These are phyloP conservation scores for Dactylellina cionopaga DNA, from an alignment of 2,329 filamentous ascomycete species.

Conservation along the genomic window DNA sequence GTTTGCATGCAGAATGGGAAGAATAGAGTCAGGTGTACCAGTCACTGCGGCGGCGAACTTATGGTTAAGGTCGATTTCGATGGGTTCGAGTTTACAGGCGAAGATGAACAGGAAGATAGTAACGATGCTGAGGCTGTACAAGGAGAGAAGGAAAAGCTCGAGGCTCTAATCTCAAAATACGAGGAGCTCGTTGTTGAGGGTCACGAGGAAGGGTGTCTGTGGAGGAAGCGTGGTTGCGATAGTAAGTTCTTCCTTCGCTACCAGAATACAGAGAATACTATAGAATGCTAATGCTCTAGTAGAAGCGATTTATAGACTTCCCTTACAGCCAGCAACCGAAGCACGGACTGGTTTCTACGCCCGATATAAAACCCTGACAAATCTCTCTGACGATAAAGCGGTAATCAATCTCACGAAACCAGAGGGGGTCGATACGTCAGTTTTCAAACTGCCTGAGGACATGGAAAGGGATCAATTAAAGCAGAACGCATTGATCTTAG, in stretches of 20 bases:
- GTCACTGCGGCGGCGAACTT: conserved; percentile 83
- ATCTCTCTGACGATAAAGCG: conserved; percentile 67
- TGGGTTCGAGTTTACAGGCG: conserved; percentile 71
- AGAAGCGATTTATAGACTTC: conserved; percentile 72
- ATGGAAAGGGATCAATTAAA: conserved; percentile 62
- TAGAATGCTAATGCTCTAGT: conserved; percentile 51
- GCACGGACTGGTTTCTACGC: conserved; percentile 60
- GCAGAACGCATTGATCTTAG: conserved; percentile 73
- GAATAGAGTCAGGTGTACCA: conserved; percentile 77
- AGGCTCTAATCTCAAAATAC: conserved; percentile 80
- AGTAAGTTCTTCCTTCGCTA: conserved; percentile 66
- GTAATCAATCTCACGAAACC: conserved; percentile 58
- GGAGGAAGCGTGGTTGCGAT: conserved; percentile 88
- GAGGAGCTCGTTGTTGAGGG: conserved; percentile 75
- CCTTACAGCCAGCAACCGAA: conserved; percentile 60
- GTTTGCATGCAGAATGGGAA: conserved; percentile 79
- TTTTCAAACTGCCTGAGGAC: conserved; percentile 52
- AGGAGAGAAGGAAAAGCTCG: conserved; percentile 63
- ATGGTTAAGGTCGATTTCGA: conserved; percentile 74
- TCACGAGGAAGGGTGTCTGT: conserved; percentile 84
- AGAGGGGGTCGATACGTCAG: conserved; percentile 49
- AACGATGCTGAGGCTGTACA: conserved; percentile 53
- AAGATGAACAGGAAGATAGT: conserved; percentile 62
- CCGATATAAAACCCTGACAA: conserved; percentile 61
- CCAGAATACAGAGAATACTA: neutral